Evolutionary conservation across 2,329 filamentous ascomycete genomes (phyloP).

Genomic region (Monosporascus sp.): DNA sequence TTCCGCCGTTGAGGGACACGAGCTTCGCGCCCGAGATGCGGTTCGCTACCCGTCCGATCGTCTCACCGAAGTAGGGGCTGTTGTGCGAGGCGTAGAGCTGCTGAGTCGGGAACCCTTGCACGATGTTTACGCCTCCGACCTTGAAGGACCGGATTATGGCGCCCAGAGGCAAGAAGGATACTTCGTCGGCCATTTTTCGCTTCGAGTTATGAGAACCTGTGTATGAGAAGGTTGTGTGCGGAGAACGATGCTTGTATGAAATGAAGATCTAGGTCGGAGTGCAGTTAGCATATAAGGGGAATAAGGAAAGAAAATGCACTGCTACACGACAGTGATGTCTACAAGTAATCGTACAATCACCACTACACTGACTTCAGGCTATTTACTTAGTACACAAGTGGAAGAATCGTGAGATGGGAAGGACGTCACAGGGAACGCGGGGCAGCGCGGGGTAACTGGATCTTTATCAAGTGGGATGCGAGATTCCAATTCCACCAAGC

Average conservation of each 20-base stretch:
- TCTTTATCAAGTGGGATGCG: background rate
- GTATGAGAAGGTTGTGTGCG: conserved; percentile 7
- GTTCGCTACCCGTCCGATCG: conserved; percentile 82
- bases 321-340: no score
- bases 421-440: background rate
- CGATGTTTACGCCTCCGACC: conserved; percentile 77
- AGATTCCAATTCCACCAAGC: background rate
- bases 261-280: no score
- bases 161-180: conserved; percentile 67
- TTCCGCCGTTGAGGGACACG: conserved; percentile 61
- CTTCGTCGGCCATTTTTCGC: conserved; percentile 32
- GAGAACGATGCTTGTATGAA: background rate
- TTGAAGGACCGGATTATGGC: conserved; percentile 78
- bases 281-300: no score
- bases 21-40: conserved; percentile 70
- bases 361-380: background rate
- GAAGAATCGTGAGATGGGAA: background rate
- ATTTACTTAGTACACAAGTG: background rate
- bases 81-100: conserved; percentile 73
- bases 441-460: background rate
- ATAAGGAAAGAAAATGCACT: no score
- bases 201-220: background rate
- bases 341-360: background rate
- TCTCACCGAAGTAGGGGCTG: conserved; percentile 81
- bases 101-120: conserved; percentile 74